phyloP scores from a whole-genome alignment of 2,329 filamentous ascomycete genomes.

The Alternaria longipes region DNA sequence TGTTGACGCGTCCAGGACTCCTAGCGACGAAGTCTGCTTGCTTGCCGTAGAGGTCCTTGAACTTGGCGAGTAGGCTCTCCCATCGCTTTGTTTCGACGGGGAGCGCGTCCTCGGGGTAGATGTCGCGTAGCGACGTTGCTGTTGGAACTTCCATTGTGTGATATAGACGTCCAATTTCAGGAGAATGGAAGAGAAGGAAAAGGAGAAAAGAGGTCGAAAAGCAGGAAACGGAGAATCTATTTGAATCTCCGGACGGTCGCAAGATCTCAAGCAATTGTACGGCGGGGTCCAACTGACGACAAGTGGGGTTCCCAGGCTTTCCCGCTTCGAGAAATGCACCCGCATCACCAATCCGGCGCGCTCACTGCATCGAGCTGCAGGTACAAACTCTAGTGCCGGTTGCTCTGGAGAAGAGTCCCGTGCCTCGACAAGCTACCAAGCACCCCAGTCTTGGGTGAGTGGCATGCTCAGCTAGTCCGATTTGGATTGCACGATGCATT shows the following conservation, averaged over 20 bases:
- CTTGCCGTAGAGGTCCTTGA: slow-evolving; percentile 74
- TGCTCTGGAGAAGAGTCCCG: neutral
- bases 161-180: neutral
- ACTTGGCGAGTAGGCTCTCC: slow-evolving; percentile 75
- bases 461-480: neutral
- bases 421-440: neutral
- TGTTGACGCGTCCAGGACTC: slow-evolving; percentile 94
- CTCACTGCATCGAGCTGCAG: slow-evolving; percentile 28
- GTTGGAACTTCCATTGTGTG: slow-evolving; percentile 69
- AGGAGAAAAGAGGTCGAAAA: slow-evolving; percentile 7
- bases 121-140: slow-evolving; percentile 77
- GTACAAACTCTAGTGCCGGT: slow-evolving; percentile 17
- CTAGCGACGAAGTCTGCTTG: slow-evolving; percentile 83
- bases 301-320: slow-evolving; percentile 35
- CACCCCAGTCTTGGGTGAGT: neutral
- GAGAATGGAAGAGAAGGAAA: neutral
- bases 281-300: slow-evolving; percentile 32
- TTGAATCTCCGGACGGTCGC: slow-evolving; percentile 25
- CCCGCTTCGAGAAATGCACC: slow-evolving; percentile 29
- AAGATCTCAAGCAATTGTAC: slow-evolving; percentile 29
- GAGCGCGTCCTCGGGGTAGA: slow-evolving; percentile 81
- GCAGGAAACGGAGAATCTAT: slow-evolving; percentile 16
- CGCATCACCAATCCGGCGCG: slow-evolving; percentile 23
- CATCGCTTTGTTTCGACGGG: slow-evolving; percentile 76
- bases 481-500: neutral